A percentile compares a stretch with the other conserved stretches of the same genome.
phyloP scores from a whole-genome alignment of 495 filamentous ascomycete species.

The Haplographium delicatum region DNA sequence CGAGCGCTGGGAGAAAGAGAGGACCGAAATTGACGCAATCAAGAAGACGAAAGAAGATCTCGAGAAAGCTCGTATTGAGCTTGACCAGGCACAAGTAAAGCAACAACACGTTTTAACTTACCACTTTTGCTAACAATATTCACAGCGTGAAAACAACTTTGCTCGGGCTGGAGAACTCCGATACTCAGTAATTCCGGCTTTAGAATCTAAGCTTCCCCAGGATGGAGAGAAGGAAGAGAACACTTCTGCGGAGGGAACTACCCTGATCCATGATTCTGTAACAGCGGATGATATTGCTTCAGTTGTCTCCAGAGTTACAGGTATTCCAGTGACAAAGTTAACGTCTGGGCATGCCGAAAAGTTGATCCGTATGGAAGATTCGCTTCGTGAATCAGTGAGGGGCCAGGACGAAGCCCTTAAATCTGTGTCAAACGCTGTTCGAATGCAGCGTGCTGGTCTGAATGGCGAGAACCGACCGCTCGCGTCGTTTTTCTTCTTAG shows the following conservation, averaged over 20 bases:
- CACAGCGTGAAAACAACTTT: conserved; percentile 80
- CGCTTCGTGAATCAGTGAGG: conserved; percentile 73
- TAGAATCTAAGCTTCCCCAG: conserved; percentile 74
- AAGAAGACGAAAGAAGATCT: conserved; percentile 82
- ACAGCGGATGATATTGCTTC: conserved; percentile 88
- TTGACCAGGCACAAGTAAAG: conserved; percentile 64
- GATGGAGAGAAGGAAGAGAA: conserved; percentile 52
- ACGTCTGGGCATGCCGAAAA: conserved; percentile 91
- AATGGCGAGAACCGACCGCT: conserved; percentile 87
- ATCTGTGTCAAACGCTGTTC: conserved; percentile 86
- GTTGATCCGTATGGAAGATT: conserved; percentile 91
- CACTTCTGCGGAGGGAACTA: conserved; percentile 29
- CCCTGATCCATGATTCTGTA: conserved; percentile 90
- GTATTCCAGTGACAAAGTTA: conserved; percentile 86
- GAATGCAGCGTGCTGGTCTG: conserved; percentile 89
- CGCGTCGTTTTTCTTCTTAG: conserved; percentile 96
- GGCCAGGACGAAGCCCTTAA: conserved; percentile 92
- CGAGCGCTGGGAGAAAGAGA: conserved; percentile 85
- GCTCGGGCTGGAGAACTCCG: conserved; percentile 79
- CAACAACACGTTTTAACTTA: neutral
- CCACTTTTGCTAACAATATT: neutral
- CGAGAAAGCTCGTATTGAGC: conserved; percentile 75
- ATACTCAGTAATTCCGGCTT: conserved; percentile 75
- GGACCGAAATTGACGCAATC: conserved; percentile 72
- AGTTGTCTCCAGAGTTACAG: conserved; percentile 86